Evolutionary conservation across 1,139 yeast genomes (phyloP).

Genomic region (Pichiaceae sp.): DNA sequence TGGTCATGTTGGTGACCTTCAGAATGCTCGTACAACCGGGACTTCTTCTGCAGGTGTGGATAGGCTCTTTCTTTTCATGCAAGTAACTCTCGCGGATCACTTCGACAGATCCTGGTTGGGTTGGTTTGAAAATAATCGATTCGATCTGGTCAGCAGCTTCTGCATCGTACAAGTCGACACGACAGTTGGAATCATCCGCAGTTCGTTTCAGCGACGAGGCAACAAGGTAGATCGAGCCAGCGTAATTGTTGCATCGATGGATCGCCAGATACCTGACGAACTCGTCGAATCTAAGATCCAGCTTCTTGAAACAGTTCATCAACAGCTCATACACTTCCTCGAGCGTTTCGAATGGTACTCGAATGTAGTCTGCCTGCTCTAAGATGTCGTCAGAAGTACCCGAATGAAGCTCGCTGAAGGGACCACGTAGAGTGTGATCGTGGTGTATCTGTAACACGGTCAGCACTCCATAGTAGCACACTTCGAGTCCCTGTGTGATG

Average conservation of each 20-base stretch:
- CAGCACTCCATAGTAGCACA: conserved; percentile 12
- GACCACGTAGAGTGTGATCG: conserved; percentile 9
- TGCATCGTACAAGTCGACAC: conserved; percentile 4
- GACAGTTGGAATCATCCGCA: conserved; percentile 2
- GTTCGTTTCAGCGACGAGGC: conserved; percentile 12
- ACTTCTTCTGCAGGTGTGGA: conserved; percentile 9
- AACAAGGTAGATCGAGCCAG: conserved; percentile 19
- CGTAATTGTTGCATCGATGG: conserved; percentile 17
- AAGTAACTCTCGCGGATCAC: conserved; percentile 1
- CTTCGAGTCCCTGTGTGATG: conserved; percentile 7
- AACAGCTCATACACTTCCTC: conserved; percentile 8
- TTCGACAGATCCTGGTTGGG: not conserved
- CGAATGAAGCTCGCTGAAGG: conserved; percentile 11
- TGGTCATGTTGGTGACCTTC: conserved; percentile 9
- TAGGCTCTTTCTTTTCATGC: conserved; percentile 8
- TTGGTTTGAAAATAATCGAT: conserved; percentile 1
- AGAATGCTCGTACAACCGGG: conserved; percentile 12
- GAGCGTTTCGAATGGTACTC: conserved; percentile 4
- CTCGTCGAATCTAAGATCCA: conserved; percentile 7
- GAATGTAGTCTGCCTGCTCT: conserved; percentile 1
- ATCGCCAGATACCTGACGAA: conserved; percentile 15
- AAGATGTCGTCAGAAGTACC: not conserved
- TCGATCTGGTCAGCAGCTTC: conserved; percentile 8
- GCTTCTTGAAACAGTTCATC: conserved; percentile 15
- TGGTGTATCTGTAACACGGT: conserved; percentile 15